These are phyloP conservation scores for Quercus robur DNA, from an alignment of 306 rosid species.

Conservation along the genomic window DNA sequence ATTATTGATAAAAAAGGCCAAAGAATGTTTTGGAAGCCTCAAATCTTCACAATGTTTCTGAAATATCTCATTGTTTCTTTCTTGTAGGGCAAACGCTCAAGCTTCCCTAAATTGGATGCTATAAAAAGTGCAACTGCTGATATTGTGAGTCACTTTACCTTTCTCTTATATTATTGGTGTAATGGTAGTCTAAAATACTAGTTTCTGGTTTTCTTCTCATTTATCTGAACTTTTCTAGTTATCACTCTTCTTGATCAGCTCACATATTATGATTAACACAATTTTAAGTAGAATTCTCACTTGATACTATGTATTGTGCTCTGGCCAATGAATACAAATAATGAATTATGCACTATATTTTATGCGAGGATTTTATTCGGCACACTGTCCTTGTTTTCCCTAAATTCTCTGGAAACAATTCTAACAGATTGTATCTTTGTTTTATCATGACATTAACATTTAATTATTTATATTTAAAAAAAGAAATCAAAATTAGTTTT, in stretches of 20 bases:
- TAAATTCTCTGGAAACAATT: too few relatives aligned
- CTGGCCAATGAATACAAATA: too few relatives aligned
- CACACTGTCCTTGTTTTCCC: too few relatives aligned
- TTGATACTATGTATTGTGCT: too few relatives aligned
- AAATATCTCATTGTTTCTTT: conserved; percentile 10
- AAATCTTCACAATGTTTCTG: background rate
- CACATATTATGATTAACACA: background rate
- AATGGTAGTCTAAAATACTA: background rate
- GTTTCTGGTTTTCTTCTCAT: conserved; percentile 1
- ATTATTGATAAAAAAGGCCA: background rate
- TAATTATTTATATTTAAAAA: background rate
- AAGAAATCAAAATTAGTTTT: background rate
- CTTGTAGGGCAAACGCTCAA: conserved; percentile 78
- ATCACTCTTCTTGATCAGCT: background rate
- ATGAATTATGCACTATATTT: too few relatives aligned
- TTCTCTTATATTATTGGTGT: background rate
- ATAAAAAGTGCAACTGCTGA: conserved; percentile 86
- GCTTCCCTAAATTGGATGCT: conserved; percentile 84
- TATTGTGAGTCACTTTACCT: conserved; percentile 65
- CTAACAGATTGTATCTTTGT: too few relatives aligned
- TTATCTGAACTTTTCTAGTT: background rate
- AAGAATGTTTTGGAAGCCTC: background rate
- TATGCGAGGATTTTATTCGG: too few relatives aligned
- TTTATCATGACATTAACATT: background rate
- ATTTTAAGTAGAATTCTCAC: background rate